Conservation (phyloP, 2,329 filamentous ascomycete species). For the Cladosporium oxysporum region DNA sequence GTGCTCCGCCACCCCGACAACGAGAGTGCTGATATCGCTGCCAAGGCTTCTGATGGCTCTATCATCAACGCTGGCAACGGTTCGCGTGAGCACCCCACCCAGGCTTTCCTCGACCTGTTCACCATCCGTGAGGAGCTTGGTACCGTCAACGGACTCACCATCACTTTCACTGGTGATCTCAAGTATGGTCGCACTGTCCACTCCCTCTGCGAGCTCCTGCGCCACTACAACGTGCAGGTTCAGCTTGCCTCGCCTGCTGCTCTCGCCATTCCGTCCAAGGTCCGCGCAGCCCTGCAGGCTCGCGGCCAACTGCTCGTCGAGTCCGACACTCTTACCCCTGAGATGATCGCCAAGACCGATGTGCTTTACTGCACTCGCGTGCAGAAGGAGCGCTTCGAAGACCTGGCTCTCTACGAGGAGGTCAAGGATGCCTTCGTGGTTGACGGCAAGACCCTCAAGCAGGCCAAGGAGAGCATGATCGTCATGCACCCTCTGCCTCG, state of each 20-base stretch:
- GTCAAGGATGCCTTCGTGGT: conserved; percentile 89
- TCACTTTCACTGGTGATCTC: conserved; percentile 93
- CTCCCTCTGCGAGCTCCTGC: conserved; percentile 89
- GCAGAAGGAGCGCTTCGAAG: conserved; percentile 94
- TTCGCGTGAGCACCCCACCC: conserved; percentile 92
- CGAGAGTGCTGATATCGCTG: conserved; percentile 75
- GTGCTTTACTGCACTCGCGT: conserved; percentile 97
- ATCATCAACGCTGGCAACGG: conserved; percentile 98
- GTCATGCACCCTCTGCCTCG: conserved; percentile 94
- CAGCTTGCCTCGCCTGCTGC: conserved; percentile 85
- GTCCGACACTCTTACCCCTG: conserved; percentile 76
- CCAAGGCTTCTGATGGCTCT: conserved; percentile 84
- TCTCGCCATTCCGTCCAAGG: conserved; percentile 72
- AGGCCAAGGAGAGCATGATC: conserved; percentile 89
- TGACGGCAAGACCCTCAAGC: conserved; percentile 84
- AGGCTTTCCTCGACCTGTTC: conserved; percentile 96
- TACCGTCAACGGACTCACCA: conserved; percentile 90
- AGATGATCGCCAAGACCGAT: conserved; percentile 83
- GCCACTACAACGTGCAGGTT: conserved; percentile 91
- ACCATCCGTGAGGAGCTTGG: conserved; percentile 97
- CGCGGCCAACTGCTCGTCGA: conserved; percentile 78
- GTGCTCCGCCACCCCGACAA: conserved; percentile 93
- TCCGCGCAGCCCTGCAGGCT: conserved; percentile 69
- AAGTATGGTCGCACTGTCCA: conserved; percentile 93
- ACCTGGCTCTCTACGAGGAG: conserved; percentile 74